Base-by-base conservation (phyloP, 1,284 basidiomycete genomes). In the Marasmius oreades region DNA sequence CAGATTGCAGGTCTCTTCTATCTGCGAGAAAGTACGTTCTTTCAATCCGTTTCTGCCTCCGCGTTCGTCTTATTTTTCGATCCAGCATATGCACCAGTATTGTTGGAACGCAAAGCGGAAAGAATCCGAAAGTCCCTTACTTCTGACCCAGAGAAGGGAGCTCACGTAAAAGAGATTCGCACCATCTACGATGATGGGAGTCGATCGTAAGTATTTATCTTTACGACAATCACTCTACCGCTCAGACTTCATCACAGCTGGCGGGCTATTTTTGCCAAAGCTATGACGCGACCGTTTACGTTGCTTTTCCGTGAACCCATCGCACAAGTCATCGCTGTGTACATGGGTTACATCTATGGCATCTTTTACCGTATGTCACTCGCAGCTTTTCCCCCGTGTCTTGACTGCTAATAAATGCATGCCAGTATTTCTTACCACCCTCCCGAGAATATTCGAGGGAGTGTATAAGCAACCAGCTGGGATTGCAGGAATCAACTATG, bases 61-160 rank as follows among this genome's bases (percentile, higher is more conserved):
- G 39, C 22, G 7, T 33, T 6, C 2, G n/a, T 53, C 31, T 52
- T 16, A 46, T 39, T 18, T 16, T 44, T 16, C 48, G 42, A 26
- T 34, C 20, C 56, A 86, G 84, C 87, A 0, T 89, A 72, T 59
- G 81, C 84, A 0, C 86, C 88, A 0, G 64, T 79, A 14, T 72
- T 91, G 2, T 73, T 91, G 10, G 78, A 82, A 52, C 70, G 74
- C 43, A 88, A 86, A 65, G 87, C 86, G 0, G 65, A 73, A 0
- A 63, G 59, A 3, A 75, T 92, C n/a, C 70, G 77, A 14, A 77
- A 74, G 53, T 71, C 73, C 50, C 75, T 77, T 57, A 68, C 65
- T 5, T 56, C 69, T 52, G 76, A 77, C 54, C 52, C 64, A 0
- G 79, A 84, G 62, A 81, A 81, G 45, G 73, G 67, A 1, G 31